Conservation (phyloP, 805 yeast genomes). For the Saccharomycopsis sp. region DNA sequence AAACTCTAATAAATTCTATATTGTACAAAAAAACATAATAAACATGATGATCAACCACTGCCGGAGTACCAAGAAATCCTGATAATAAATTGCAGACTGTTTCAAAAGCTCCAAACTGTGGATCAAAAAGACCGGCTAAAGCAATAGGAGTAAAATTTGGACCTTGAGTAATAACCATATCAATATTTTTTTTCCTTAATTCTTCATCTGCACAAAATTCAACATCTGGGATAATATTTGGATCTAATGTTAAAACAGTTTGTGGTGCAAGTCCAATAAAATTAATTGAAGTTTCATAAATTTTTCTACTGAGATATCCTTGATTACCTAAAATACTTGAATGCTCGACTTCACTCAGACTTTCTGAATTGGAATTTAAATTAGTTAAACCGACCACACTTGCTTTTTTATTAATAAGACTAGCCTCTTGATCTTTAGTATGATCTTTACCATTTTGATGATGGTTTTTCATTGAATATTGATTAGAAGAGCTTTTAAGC, state of each 20-base stretch:
- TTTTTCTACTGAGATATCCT: neutral
- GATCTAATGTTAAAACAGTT: neutral
- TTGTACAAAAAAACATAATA: neutral
- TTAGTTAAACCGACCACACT: neutral
- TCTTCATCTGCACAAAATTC: neutral
- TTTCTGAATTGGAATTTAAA: neutral
- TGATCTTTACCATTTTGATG: neutral
- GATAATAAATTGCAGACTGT: neutral
- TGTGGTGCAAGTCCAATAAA: neutral
- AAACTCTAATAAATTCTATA: neutral
- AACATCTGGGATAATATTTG: neutral
- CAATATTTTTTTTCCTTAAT: neutral
- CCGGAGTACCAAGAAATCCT: too few relatives aligned
- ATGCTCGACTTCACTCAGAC: too few relatives aligned
- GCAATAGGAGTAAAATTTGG: neutral
- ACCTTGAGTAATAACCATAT: neutral
- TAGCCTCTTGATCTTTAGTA: neutral
- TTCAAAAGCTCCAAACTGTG: slow-evolving; percentile 1
- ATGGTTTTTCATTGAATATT: neutral
- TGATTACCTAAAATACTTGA: neutral
- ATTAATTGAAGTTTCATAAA: slow-evolving; percentile 1
- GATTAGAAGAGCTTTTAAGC: neutral
- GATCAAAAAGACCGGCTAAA: slow-evolving; percentile 2
- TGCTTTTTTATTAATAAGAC: neutral
- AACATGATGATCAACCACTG: too few relatives aligned